A percentile compares a stretch with the other conserved stretches of the same genome.
phyloP scores from a whole-genome alignment of 1,284 basidiomycete species.

The Papiliotrema terrestris region DNA sequence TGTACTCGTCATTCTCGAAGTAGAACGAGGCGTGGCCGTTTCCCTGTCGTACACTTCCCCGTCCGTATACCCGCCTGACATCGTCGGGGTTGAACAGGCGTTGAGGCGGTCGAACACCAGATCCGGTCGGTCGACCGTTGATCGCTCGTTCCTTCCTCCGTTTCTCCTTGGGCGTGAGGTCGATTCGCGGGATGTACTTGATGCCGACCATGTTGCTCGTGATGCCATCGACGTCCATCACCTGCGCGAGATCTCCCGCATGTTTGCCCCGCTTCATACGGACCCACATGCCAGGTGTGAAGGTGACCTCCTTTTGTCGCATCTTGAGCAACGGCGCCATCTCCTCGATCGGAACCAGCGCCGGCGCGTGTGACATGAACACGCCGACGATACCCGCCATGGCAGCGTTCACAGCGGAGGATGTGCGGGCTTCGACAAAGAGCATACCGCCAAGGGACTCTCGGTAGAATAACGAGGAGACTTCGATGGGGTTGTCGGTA shows the following conservation, averaged over 20 bases:
- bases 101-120: conserved; percentile 68
- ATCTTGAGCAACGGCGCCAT: conserved; percentile 96
- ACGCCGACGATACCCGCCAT: conserved; percentile 88
- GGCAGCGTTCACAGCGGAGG: conserved; percentile 80
- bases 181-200: conserved; percentile 94
- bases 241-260: conserved; percentile 89
- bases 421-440: conserved; percentile 88
- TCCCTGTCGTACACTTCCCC: conserved; percentile 64
- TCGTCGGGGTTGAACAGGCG: conserved; percentile 94
- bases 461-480: conserved; percentile 90
- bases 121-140: conserved; percentile 20
- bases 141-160: conserved; percentile 55
- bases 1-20: conserved; percentile 91
- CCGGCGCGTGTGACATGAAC: conserved; percentile 70
- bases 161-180: conserved; percentile 85
- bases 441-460: conserved; percentile 94
- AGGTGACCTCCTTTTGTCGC: conserved; percentile 85
- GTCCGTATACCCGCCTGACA: conserved; percentile 79
- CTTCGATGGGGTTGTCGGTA: conserved; percentile 66
- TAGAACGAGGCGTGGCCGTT: conserved; percentile 62
- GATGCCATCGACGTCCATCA: conserved; percentile 91
- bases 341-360: conserved; percentile 93
- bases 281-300: conserved; percentile 89
- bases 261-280: conserved; percentile 93
- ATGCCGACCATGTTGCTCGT: conserved; percentile 68